Evolutionary conservation across 176 grass and related monocot genomes (phyloP).

Genomic region (Elaeis guineensis): DNA sequence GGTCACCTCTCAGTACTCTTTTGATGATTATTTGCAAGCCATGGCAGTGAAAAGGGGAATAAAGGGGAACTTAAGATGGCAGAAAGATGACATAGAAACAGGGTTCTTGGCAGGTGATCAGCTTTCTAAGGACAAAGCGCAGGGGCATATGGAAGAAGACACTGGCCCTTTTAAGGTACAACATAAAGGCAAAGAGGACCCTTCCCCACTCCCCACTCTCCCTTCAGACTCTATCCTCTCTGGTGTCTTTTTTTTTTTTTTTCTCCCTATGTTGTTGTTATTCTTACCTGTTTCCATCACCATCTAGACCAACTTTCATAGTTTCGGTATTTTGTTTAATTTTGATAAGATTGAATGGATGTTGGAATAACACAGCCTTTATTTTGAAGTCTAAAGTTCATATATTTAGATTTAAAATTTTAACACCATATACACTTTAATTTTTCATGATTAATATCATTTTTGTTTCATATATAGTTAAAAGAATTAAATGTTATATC

Average conservation of each 20-base stretch:
- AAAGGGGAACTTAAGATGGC: conserved; percentile 51
- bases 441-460: too few species aligned
- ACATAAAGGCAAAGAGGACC: not conserved
- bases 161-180: conserved; percentile 79
- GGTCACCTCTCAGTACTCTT: conserved; percentile 42
- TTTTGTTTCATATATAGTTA: too few species aligned
- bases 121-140: conserved; percentile 39
- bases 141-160: conserved; percentile 49
- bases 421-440: too few species aligned
- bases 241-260: not conserved
- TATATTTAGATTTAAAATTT: too few species aligned
- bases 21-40: conserved; percentile 79
- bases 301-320: too few species aligned
- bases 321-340: too few species aligned
- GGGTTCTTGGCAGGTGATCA: conserved; percentile 13
- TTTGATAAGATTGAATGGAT: too few species aligned
- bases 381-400: too few species aligned
- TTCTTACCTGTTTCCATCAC: conserved; percentile 4
- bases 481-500: too few species aligned
- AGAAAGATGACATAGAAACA: conserved; percentile 37
- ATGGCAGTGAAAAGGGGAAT: conserved; percentile 55
- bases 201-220: not conserved
- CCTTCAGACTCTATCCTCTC: not conserved
- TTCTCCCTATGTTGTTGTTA: conserved; percentile 22
- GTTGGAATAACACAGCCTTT: too few species aligned